Evolutionary conservation across 495 filamentous ascomycete genomes (phyloP), one percentile per base, ranked within the genome.

Genomic region (Xylaria bambusicola): DNA sequence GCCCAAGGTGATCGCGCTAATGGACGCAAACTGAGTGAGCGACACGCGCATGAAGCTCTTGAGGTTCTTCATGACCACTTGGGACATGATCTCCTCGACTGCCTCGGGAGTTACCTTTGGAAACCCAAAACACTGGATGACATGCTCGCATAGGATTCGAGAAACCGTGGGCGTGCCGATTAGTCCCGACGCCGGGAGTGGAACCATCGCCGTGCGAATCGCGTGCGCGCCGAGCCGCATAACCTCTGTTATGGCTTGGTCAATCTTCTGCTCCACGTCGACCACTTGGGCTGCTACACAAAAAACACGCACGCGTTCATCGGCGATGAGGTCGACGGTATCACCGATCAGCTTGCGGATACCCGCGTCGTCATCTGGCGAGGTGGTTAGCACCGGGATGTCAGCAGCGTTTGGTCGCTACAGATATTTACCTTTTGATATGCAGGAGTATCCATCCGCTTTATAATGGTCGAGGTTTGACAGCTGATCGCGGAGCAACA

Each of bases 231-330:
- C 47, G 29, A 50, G 47, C n/a, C 47, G 47, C 47, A 50, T 50
- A 18, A 50, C 47, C 47, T 50, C 47, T 50, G 29, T 50, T 21
- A 50, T 50, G 29, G 47, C 15, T 21, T 50, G 47, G 29, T 50
- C 29, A 50, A 50, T 50, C 29, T 50, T 50, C 47, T 50, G 47
- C 29, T 50, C 47, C 7, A 50, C 47, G 29, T 50, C 47, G 17
- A 50, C 47, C 6, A 50, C 47, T 17, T 50, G 47, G 47, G 47
- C 47, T 2, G 47, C 47, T 35, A 36, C 47, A 50, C 47, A 50
- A 18, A 50, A 50, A 35, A 50, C 47, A 50, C 47, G 47, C 47
- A 50, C 47, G 10, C 47, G 47, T 21, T 50, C 47, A 29, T 50
- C 47, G 9, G 29, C 17, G 35, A 50, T 21, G 17, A 50, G 29